Conservation (phyloP, 1,284 basidiomycete species). For the Sanghuangporus weigelae region DNA sequence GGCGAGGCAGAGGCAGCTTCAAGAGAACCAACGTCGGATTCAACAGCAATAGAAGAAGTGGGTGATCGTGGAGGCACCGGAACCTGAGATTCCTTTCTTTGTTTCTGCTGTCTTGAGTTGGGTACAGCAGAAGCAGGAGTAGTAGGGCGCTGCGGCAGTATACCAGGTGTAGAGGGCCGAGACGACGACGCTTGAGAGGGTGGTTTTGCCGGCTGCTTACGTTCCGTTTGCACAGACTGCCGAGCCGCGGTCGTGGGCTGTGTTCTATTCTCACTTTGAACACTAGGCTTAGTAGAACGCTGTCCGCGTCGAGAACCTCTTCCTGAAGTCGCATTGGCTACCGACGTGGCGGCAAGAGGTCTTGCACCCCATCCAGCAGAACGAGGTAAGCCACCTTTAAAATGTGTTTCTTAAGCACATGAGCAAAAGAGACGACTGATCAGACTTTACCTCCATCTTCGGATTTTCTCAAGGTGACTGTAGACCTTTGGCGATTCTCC, state of each 20-base stretch:
- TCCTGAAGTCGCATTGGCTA: conserved; percentile 26
- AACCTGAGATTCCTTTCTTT: conserved; percentile 36
- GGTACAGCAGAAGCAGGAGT: conserved; percentile 33
- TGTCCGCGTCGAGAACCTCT: conserved; percentile 19
- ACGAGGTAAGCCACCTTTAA: conserved; percentile 59
- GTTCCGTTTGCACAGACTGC: conserved; percentile 31
- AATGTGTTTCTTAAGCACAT: conserved; percentile 24
- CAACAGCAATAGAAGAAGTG: conserved; percentile 38
- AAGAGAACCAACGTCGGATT: conserved; percentile 31
- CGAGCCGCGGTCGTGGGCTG: conserved; percentile 4
- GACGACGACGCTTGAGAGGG: conserved; percentile 54
- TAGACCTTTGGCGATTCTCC: conserved; percentile 53
- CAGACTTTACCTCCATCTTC: conserved; percentile 54
- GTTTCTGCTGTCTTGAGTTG: conserved; percentile 29
- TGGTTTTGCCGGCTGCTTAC: conserved; percentile 38
- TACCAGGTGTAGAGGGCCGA: conserved; percentile 56
- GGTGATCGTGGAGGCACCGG: conserved; percentile 44
- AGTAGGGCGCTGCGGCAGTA: conserved; percentile 37
- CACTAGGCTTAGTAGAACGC: conserved; percentile 7
- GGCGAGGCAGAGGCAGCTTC: conserved; percentile 25
- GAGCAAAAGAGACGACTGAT: conserved; percentile 21
- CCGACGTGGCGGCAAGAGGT: conserved; percentile 26
- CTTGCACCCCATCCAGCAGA: conserved; percentile 81
- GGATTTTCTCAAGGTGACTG: conserved; percentile 33
- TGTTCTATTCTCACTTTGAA: not conserved